Base-by-base conservation (phyloP, 2,329 filamentous ascomycete genomes). In the Pseudocercospora eumusae region DNA sequence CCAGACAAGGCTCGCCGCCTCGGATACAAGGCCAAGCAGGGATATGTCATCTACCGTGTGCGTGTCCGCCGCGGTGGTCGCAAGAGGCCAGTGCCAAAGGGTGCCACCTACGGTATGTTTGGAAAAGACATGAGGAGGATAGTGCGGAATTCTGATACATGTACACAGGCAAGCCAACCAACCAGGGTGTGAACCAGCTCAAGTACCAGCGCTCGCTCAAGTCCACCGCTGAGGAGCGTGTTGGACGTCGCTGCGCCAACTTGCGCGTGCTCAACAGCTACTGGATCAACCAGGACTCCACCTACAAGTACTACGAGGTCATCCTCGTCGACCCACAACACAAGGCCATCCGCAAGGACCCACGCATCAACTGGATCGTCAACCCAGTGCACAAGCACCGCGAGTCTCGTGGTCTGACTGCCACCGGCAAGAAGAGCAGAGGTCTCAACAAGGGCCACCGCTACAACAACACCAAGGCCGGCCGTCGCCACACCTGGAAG, bases 211-310 rank as follows among this genome's bases (percentile, higher is more conserved):
- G 93, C 81, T 98, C 95, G 73, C 93, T 98, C 81, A 90, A 90
- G 82, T 87, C 93, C 76, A 99, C 95, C 76, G 96, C 96, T 76
- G 96, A 99, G 87, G 95, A 99, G 90, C 95, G 95, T 90, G 93
- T 99, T 80, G 95, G 96, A 78, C 93, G 93, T 82, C 93, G 93
- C 81, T 97, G 93, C 86, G 92, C 93, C 84, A 99, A 99, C 86
- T 84, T 99, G 82, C 92, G 95, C 79, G 95, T 99, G 79, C 90
- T 99, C 78, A 99, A 99, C 91, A 98, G 93, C 70, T 99, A 99
- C 93, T 99, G 96, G 96, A 92, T 99, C 87, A 99, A 99, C 91
- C 92, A 98, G 88, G 95, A 99, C 86, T 97, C 93, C 66, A 99
- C 95, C 83, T 99, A 98, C 91, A 99, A 99, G 88, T 99, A 99